Base-by-base conservation (phyloP, 2,329 filamentous ascomycete species). In the Penicillium sclerotigenum region DNA sequence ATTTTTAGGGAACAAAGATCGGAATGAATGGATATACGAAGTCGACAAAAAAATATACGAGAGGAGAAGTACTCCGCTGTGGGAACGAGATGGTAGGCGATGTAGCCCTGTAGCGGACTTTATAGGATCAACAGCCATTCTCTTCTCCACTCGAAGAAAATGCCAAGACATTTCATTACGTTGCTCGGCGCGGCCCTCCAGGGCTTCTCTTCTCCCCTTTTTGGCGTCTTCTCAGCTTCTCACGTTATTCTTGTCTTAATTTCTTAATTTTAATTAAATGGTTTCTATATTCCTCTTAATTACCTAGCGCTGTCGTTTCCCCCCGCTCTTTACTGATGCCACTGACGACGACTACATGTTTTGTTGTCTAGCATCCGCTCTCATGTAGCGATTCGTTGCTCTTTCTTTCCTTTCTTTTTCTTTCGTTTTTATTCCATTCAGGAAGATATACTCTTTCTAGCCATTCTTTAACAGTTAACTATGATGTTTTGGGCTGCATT, bases 401-500 rank as follows among this genome's bases (percentile, higher is more conserved):
- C n/a, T 55, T 38, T 16, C 11, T 55, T 50, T 33, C 37, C 36
- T 56, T 53, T 57, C 40, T 24, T 57, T 42, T 24, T 54, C 37
- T 28, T 59, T 40, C 46, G 13, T 33, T 28, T 16, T 33, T 33
- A 33, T 16, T 3, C 14, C 2, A 33, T 33, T 33, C 31, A 14
- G 31, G 62, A 60, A 66, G 64, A 59, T 46, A 18, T 45, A 47
- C 31, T 22, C 64, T 65, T 67, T 68, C 66, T 63, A 59, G 60
- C 56, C 67, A 65, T 58, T 71, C 66, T n/a, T 69, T 68, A 34
- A 31, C n/a, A n/a, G 18, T 22, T 37, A 61, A 55, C 26, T 51
- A 67, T 61, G 62, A 61, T 70, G 59, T 60, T 69, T 49, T 59
- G 59, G 55, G 53, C 53, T 41, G 59, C 65, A 28, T 62, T 68